phyloP scores from a whole-genome alignment of 768 basidiomycete genomes.

The Russula griseocarnosa region DNA sequence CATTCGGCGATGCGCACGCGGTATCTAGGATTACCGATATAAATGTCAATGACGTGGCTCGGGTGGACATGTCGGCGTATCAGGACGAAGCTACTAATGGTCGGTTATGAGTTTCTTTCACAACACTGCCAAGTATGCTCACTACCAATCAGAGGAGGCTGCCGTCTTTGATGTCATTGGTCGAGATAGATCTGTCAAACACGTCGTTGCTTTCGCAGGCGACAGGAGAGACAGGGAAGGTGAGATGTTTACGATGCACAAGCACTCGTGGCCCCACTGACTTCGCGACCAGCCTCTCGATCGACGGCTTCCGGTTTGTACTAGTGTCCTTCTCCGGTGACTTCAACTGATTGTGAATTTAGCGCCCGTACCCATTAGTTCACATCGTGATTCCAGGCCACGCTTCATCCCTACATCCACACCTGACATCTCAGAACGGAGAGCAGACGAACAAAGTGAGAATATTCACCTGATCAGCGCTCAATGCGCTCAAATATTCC shows the following conservation, averaged over 20 bases:
- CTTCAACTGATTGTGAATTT: not conserved
- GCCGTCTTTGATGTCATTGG: not conserved
- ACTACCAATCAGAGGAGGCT: not conserved
- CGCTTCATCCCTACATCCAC: not conserved
- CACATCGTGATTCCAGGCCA: not conserved
- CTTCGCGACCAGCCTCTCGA: not conserved
- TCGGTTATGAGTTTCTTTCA: not conserved
- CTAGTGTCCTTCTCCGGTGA: not conserved
- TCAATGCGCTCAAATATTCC: not conserved
- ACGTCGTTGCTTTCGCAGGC: not conserved
- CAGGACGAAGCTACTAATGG: not conserved
- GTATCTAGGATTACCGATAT: not conserved
- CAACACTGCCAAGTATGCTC: not conserved
- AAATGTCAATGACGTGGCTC: not conserved
- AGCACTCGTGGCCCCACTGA: not conserved
- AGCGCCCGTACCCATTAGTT: not conserved
- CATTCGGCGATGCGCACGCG: not conserved
- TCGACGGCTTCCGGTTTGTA: not conserved
- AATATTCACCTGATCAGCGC: not conserved
- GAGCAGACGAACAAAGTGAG: not conserved
- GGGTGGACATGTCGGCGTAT: not conserved
- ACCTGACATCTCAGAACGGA: not conserved
- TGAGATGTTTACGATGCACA: not conserved
- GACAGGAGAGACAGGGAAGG: not conserved
- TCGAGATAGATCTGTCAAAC: not conserved